A percentile compares a stretch with the other conserved stretches of the same genome.
Evolutionary conservation across 768 basidiomycete species (phyloP).

Genomic region (Lactifluus rugatus): DNA sequence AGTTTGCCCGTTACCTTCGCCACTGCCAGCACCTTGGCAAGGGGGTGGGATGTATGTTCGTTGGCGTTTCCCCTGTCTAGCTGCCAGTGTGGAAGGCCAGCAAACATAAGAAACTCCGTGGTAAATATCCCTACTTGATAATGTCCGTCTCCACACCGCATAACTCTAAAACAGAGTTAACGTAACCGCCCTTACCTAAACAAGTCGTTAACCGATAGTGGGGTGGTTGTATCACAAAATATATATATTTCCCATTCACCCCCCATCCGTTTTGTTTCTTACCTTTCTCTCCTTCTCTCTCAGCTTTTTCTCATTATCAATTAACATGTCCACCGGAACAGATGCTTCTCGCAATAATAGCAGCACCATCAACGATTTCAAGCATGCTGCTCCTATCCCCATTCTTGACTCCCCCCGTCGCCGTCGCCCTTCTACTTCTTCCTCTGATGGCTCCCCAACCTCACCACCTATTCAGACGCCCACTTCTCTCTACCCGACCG

Average conservation of each 20-base stretch:
- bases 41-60: no score
- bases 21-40: no score
- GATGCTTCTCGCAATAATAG: neutral
- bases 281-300: neutral
- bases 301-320: slow-evolving; percentile 1
- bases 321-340: slow-evolving; percentile 13
- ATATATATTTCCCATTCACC: neutral
- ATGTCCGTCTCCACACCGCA: neutral
- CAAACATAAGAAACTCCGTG: neutral
- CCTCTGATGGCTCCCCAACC: slow-evolving; percentile 13
- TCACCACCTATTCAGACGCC: slow-evolving; percentile 16
- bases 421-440: slow-evolving; percentile 16
- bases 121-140: neutral
- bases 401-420: slow-evolving; percentile 8
- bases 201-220: neutral
- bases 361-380: neutral
- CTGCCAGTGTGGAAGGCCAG: neutral
- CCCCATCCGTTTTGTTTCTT: neutral
- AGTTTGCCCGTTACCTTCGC: no score
- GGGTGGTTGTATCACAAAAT: neutral
- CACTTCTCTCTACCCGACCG: slow-evolving; percentile 1
- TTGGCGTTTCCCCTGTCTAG: no score
- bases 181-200: neutral
- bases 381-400: slow-evolving; percentile 16
- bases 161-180: slow-evolving; percentile 14